phyloP scores from a whole-genome alignment of 176 grass and related monocot species.

The Carex cristatella region DNA sequence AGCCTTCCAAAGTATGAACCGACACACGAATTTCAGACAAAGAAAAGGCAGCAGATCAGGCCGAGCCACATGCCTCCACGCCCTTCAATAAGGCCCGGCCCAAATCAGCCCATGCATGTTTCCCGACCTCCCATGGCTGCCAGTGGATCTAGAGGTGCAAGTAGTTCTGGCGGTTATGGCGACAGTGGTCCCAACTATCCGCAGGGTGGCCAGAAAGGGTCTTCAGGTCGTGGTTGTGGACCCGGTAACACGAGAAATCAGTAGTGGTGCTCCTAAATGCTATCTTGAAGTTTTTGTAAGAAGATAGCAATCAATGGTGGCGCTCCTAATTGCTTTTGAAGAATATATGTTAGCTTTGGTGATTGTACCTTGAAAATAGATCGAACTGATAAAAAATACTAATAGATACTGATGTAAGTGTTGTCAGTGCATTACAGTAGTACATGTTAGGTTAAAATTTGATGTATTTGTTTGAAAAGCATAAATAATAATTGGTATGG shows the following conservation, averaged over 20 bases:
- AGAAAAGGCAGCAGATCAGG: conserved; percentile 77
- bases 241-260: conserved; percentile 48
- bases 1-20: conserved; percentile 88
- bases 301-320: background rate
- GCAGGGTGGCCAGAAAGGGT: conserved; percentile 54
- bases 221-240: conserved; percentile 55
- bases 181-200: conserved; percentile 47
- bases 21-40: conserved; percentile 83
- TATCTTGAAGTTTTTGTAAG: background rate
- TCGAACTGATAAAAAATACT: background rate
- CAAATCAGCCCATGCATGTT: conserved; percentile 52
- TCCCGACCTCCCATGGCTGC: conserved; percentile 35
- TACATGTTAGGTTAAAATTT: background rate
- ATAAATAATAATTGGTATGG: background rate
- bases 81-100: conserved; percentile 49
- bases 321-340: background rate
- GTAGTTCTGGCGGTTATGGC: conserved; percentile 40
- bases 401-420: background rate
- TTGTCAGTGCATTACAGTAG: background rate
- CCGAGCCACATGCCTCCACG: conserved; percentile 72
- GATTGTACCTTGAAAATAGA: background rate
- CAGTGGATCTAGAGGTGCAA: conserved; percentile 31
- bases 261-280: conserved; percentile 23
- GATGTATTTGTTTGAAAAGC: background rate
- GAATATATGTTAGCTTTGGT: background rate